These are phyloP conservation scores for Hypomontagnella submonticulosa DNA, from an alignment of 495 filamentous ascomycete genomes.

Conservation along the genomic window DNA sequence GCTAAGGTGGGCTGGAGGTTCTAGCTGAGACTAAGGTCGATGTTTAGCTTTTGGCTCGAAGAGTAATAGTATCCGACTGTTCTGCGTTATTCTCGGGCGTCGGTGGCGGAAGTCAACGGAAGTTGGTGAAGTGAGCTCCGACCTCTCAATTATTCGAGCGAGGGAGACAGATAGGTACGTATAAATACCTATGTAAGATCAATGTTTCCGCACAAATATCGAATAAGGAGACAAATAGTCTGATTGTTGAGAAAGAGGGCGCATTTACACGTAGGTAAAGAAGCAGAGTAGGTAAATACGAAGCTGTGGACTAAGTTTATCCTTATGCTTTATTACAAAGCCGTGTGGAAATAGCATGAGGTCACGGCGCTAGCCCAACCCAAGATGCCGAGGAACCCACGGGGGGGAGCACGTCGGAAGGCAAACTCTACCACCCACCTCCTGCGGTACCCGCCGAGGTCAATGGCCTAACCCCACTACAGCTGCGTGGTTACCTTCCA, in stretches of 20 bases:
- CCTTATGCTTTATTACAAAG: conserved; percentile 31
- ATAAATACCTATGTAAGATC: too few relatives aligned
- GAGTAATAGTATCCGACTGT: not conserved
- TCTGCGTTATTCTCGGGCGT: conserved; percentile 10
- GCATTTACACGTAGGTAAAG: conserved; percentile 7
- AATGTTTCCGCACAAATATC: too few relatives aligned
- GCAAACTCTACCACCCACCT: not conserved
- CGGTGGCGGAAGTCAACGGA: conserved; percentile 2
- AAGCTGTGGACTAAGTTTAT: conserved; percentile 3
- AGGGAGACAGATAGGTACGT: not conserved
- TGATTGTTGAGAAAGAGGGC: not conserved
- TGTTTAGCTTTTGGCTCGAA: not conserved
- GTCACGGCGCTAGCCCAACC: conserved; percentile 27
- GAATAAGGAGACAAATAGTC: too few relatives aligned
- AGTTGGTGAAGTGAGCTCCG: not conserved
- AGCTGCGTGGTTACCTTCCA: conserved; percentile 41
- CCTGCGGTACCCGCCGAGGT: conserved; percentile 32
- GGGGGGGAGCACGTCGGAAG: conserved; percentile 9
- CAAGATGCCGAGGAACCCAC: conserved; percentile 40
- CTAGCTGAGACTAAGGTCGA: not conserved
- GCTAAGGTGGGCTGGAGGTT: not conserved
- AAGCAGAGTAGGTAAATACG: conserved; percentile 1
- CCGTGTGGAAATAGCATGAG: conserved; percentile 3
- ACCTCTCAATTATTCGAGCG: not conserved
- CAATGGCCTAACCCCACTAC: conserved; percentile 29